Conservation (phyloP, 1,139 yeast genomes). For the Arxiozyma slooffiae region DNA sequence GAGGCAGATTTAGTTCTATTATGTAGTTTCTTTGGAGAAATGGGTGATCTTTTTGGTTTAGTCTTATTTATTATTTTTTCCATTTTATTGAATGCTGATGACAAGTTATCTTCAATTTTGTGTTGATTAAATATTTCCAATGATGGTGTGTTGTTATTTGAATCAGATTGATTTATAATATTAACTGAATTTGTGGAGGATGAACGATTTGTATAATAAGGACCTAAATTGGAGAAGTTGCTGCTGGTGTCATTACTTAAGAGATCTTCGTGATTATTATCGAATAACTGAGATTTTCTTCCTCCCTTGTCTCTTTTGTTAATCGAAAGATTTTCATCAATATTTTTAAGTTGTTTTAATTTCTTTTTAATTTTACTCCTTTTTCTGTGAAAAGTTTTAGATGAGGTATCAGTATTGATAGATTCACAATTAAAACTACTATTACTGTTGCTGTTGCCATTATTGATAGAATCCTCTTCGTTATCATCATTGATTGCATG, state of each 20-base stretch:
- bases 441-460: no score
- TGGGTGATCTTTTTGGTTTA: slow-evolving; percentile 17
- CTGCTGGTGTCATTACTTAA: not conserved
- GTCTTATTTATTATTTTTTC: slow-evolving; percentile 18
- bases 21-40: slow-evolving; percentile 10
- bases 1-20: not conserved
- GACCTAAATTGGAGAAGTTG: not conserved
- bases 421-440: not conserved
- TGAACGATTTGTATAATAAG: not conserved
- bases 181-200: slow-evolving; percentile 1
- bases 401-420: not conserved
- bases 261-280: not conserved
- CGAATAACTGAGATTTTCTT: not conserved
- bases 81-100: slow-evolving; percentile 7
- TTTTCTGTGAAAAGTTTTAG: not conserved
- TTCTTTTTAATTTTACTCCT: not conserved
- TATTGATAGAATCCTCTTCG: not conserved
- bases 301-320: not conserved
- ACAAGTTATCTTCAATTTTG: not conserved
- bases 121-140: not conserved
- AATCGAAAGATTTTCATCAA: not conserved
- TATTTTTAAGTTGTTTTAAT: not conserved
- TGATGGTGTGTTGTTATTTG: not conserved
- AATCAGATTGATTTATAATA: not conserved
- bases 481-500: not conserved